Conservation (phyloP, 306 rosid species). For the Pterocarpus santalinus region DNA sequence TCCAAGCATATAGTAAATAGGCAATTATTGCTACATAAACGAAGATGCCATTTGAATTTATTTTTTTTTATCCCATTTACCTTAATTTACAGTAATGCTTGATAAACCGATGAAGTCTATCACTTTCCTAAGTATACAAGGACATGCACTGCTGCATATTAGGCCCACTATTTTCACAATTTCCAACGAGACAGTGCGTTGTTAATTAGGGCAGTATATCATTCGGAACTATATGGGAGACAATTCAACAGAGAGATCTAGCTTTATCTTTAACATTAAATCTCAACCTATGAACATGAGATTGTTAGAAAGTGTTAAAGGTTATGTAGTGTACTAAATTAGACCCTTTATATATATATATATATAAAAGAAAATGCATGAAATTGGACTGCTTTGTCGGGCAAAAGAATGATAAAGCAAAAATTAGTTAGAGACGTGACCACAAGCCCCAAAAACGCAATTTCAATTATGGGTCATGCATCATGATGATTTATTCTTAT, state of each 20-base stretch:
- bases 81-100: too few relatives aligned
- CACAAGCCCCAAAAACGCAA: constrained; percentile 5
- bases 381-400: constrained; percentile 35
- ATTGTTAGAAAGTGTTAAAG: not conserved
- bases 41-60: too few relatives aligned
- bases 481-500: not conserved
- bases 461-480: constrained; percentile 27
- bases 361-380: not conserved
- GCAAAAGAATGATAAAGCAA: constrained; percentile 29
- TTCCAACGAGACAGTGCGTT: not conserved
- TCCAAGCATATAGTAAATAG: too few relatives aligned
- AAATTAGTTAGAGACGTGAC: constrained; percentile 43
- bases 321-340: not conserved
- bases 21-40: too few relatives aligned
- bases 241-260: not conserved
- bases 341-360: constrained; percentile 2
- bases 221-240: not conserved
- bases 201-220: not conserved
- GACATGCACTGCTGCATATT: not conserved
- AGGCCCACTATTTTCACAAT: constrained; percentile 18
- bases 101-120: not conserved
- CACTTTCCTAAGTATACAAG: not conserved
- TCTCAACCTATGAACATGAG: not conserved
- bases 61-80: too few relatives aligned
- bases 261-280: not conserved